Conservation (phyloP, 106 monocot species). For the Dioscorea alata region DNA sequence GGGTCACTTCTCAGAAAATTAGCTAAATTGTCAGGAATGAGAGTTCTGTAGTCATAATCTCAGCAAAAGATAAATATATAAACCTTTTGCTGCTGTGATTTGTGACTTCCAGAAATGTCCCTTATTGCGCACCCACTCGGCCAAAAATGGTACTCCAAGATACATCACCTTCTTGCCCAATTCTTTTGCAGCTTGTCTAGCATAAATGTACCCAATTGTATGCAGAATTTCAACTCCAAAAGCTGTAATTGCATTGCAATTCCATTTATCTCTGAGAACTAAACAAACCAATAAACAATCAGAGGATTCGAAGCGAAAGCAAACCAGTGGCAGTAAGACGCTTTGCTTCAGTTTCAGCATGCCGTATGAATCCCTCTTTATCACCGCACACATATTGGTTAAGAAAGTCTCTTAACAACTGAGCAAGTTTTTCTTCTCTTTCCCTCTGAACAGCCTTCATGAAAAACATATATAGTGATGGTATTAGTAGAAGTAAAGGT, state of each 20-base stretch:
- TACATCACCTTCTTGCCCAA: conserved; percentile 72
- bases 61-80: neutral
- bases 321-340: conserved; percentile 60
- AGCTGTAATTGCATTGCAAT: conserved; percentile 28
- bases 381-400: conserved; percentile 63
- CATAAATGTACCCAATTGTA: conserved; percentile 80
- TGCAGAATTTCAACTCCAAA: conserved; percentile 65
- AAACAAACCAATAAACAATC: neutral
- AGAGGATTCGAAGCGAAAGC: neutral
- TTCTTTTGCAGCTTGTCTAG: conserved; percentile 82
- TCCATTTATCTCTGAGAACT: no score
- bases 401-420: conserved; percentile 56
- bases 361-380: conserved; percentile 54
- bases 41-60: neutral
- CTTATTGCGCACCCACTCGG: conserved; percentile 81
- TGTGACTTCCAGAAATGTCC: conserved; percentile 82
- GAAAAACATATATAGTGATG: neutral
- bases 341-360: conserved; percentile 61
- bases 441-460: conserved; percentile 61
- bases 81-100: conserved; percentile 86
- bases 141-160: conserved; percentile 73
- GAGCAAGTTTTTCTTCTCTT: conserved; percentile 78
- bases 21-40: conserved; percentile 1
- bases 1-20: conserved; percentile 8
- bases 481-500: neutral